Evolutionary conservation across 1,284 basidiomycete genomes (phyloP), one percentile per base, ranked within the genome.

Genomic region (Boletus semigastroideus): DNA sequence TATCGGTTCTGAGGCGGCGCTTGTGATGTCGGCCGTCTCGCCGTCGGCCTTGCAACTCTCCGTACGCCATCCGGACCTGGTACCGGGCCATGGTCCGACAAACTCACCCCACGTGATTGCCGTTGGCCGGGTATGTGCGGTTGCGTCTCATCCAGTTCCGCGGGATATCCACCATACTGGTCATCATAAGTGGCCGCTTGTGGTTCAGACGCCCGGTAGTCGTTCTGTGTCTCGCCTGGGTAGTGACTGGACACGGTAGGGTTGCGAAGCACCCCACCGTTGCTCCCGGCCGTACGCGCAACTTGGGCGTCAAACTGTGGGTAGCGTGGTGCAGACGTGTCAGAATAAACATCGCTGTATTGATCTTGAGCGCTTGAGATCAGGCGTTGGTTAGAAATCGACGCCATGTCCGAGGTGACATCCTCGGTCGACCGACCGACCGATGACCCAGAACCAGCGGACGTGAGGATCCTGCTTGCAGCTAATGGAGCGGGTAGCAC

Each of bases 71-170:
- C 85, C 7, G 85, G 82, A 28, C 80, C 80, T 42, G 87, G 83
- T 3, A 93, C 88, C 43, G 89, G 90, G 14, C 92, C 92, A 58
- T 80, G 76, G 62, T 94, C 92, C 44, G 81, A 80, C 52, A 94
- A 69, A 47, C 84, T 85, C 31, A 94, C 77, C 30, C 92, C 91
- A 17, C 87, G 77, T 12, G 66, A 71, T 59, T 62, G 66, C 47
- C 64, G 63, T 49, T 60, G 55, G 42, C 31, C 57, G 46, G 62
- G 56, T 42, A 63, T 54, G 49, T 62, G 66, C 48, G 63, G 65
- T 48, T 63, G 52, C 25, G 69, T 64, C 41, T 76, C 72, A 36
- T 76, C 76, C 9, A 70, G 67, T 37, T 77, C 75, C 10, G 57
- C 38, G 19, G 52, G 52, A 58, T 71, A 74, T 2, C 68, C 67